Evolutionary conservation across 768 basidiomycete species (phyloP), one percentile per base, ranked within the genome.

Genomic region (Pleurotus pulmonarius): DNA sequence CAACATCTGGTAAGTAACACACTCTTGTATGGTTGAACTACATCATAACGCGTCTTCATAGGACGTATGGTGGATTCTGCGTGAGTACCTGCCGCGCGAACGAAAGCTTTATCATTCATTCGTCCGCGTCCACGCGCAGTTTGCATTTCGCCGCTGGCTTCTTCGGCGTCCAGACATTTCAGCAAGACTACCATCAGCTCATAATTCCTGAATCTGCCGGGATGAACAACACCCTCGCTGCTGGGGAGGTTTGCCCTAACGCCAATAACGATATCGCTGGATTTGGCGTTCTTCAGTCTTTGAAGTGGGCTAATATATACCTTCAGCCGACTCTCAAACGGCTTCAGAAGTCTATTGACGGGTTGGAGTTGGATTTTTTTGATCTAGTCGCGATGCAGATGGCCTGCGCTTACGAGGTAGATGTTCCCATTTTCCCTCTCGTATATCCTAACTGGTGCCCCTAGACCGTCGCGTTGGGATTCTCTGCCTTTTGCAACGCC

Each of bases 391-490:
- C 74, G 3, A 80, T 88, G 76, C 87, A 88, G 59, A 79, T 83
- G 64, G 69, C 83, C 60, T 90, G 89, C 61, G 86, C 87, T 5
- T 90, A 89, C 61, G 89, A 91, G 77, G 87, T 85, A 54, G 1
- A 58, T 60, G 51, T n/a, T 49, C 15, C 38, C 49, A 41, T 26
- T 12, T 18, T 49, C 26, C 9, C 6, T 9, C 25, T 22, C 18
- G 37, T 15, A 34, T 45, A 46, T 34, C 48, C 25, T 44, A 43
- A 46, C 13, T 5, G 29, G 43, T 37, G 7, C 7, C 11, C 24
- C 44, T 18, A 90, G 85, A 89, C 90, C 25, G 90, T 91, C 46
- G 80, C 88, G 0, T 81, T 92, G 5, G 89, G 88, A 0, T 90
- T 83, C 64, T 90, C 88, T 7, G 73, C 77, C 43, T 93, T 92